Evolutionary conservation across 495 filamentous ascomycete genomes (phyloP), one percentile per base, ranked within the genome.

Genomic region (Cryomyces minteri): DNA sequence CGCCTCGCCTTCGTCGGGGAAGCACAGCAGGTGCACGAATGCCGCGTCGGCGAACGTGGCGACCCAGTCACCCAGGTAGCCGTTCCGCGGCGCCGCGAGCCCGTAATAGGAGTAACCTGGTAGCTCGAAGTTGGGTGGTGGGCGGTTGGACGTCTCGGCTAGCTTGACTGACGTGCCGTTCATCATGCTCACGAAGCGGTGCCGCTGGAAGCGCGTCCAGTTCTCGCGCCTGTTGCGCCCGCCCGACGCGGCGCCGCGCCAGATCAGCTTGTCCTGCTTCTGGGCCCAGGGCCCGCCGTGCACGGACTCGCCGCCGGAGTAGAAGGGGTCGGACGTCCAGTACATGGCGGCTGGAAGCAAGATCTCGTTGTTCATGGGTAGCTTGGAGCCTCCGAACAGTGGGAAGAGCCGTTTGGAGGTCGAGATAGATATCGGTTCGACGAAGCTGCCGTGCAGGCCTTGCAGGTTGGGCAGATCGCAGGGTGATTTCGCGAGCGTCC

Each of bases 321-420:
- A 88, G n/a, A 79, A 73, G 44, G 70, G 62, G 41, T 86, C 77
- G 11, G 82, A 66, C 43, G 72, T 70, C 65, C 77, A 79, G 58
- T 86, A 84, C 76, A 82, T 81, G 43, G 82, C 74, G 0, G 78
- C 74, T 0, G 83, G 83, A 45, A 90, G 74, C 25, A 88, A 68
- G 49, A 88, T 81, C 47, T 88, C 83, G 57, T 84, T 86, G 62
- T 86, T 88, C 43, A 79, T 72, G 36, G 72, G 70, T 40, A 86
- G 66, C 58, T 90, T 88, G 54, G 72, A 80, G 43, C 80, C 82
- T 43, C 80, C 73, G 52, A 90, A 88, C 12, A 86, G 58, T 0
- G 83, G 84, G 31, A 84, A 65, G 31, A 86, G 61, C 32, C 68
- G 63, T 48, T 68, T 59, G 18, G 71, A 71, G 0, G 70, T 66